Evolutionary conservation across 352 stramenopile genomes (phyloP), one percentile per base, ranked within the genome.

Genomic region (Pythium phragmitis): DNA sequence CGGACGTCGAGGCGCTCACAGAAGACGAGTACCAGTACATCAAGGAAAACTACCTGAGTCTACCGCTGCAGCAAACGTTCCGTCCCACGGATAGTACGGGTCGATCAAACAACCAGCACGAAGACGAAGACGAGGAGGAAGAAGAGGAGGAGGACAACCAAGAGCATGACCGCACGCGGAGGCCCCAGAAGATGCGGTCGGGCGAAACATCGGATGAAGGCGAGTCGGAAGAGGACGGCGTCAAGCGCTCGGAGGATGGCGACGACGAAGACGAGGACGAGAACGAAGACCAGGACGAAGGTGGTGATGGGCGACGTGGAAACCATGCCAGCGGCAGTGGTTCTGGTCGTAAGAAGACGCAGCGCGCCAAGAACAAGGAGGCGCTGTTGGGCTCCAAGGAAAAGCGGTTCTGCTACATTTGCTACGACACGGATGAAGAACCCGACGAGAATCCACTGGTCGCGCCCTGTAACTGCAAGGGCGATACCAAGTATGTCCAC

Each of bases 321-420:
- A 16, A 49, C 36, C 19, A 53, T 34, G 37, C 45, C 39, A 36
- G 26, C n/a, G 62, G 26, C 8, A 19, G 42, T 7, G n/a, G 13
- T 46, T 8, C 51, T 11, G 41, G 51, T 5, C 69, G 45, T 62
- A 68, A 60, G 43, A 68, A 68, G 46, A 55, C 59, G 28, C 51
- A 62, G 23, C 60, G 69, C 14, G 28, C 53, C 14, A 57, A 58
- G 57, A 54, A 68, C 33, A 76, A 79, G 17, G 51, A 89, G 13
- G 80, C 80, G n/a, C 70, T 85, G 11, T 65, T 74, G 4, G 72
- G 69, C 2, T 70, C 70, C 12, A 60, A 70, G 17, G 78, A 73
- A 65, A 91, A 91, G 47, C 65, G 69, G 21, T 91, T 94, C 63
- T 97, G 91, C 71, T 97, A 97, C 74, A 97, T 97, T 82, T 97